These are phyloP conservation scores for Globisporangium orthogonon DNA, from an alignment of 352 stramenopile genomes.

Conservation along the genomic window DNA sequence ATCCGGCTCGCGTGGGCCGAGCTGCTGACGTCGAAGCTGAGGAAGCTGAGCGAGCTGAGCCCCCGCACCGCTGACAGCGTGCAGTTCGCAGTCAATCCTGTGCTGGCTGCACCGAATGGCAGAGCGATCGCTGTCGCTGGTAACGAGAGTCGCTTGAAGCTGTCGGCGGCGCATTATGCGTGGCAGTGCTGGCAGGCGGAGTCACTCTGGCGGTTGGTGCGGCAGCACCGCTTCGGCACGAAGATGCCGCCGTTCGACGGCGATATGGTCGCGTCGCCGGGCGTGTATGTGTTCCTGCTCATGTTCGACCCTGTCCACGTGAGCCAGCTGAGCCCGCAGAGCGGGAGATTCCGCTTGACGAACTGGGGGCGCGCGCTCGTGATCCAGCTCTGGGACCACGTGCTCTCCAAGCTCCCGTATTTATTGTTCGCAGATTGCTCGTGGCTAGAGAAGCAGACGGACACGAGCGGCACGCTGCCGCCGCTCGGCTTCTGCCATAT, in stretches of 20 bases:
- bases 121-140: background rate
- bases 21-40: slow-evolving; percentile 14
- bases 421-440: slow-evolving; percentile 55
- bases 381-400: slow-evolving; percentile 32
- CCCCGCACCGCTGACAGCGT: background rate
- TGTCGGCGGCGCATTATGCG: background rate
- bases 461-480: slow-evolving; percentile 23
- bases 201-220: slow-evolving; percentile 20
- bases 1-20: slow-evolving; percentile 29
- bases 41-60: slow-evolving; percentile 8
- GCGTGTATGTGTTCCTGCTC: slow-evolving; percentile 40
- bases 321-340: slow-evolving; percentile 14
- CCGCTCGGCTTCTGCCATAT: slow-evolving; percentile 46
- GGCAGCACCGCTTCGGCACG: slow-evolving; percentile 15
- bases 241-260: slow-evolving; percentile 16
- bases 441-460: slow-evolving; percentile 56
- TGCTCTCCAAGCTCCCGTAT: slow-evolving; percentile 45
- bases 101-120: background rate
- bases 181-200: slow-evolving; percentile 19
- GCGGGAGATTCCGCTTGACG: slow-evolving; percentile 36
- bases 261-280: slow-evolving; percentile 19
- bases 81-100: background rate
- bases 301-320: slow-evolving; percentile 43
- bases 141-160: background rate
- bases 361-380: slow-evolving; percentile 31